Evolutionary conservation across 2,329 filamentous ascomycete species (phyloP).

Genomic region (Fusarium sp.): DNA sequence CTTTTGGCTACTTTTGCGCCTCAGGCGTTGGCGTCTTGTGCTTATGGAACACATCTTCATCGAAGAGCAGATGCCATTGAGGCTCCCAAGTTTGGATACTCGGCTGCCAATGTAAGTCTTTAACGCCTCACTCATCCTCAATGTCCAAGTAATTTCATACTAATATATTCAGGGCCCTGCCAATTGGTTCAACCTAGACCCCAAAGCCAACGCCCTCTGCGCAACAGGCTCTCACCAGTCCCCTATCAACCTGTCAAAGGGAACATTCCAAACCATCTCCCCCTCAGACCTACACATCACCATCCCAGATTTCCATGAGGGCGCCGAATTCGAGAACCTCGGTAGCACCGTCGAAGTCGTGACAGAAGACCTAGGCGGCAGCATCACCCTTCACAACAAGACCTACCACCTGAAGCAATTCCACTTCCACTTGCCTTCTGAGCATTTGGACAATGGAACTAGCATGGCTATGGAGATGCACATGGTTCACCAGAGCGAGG

Average conservation of each 20-base stretch:
- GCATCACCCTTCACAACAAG: conserved; percentile 53
- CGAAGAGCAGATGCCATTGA: conserved; percentile 48
- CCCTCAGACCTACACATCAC: conserved; percentile 49
- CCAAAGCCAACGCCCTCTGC: conserved; percentile 57
- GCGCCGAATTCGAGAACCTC: conserved; percentile 61
- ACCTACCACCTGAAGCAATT: conserved; percentile 63
- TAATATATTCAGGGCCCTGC: conserved; percentile 56
- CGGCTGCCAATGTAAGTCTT: conserved; percentile 49
- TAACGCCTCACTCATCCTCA: neutral
- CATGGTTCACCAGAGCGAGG: conserved; percentile 43
- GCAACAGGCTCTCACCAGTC: conserved; percentile 63
- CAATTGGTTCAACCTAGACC: conserved; percentile 61
- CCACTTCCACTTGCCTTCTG: conserved; percentile 70
- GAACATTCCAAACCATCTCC: conserved; percentile 43
- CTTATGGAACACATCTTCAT: conserved; percentile 53
- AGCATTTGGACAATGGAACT: conserved; percentile 62
- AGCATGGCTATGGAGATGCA: conserved; percentile 48
- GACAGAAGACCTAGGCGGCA: conserved; percentile 56
- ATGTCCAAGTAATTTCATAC: neutral
- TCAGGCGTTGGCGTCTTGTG: conserved; percentile 50
- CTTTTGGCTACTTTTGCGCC: conserved; percentile 34
- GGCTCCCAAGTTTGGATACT: conserved; percentile 54
- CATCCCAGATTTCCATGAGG: conserved; percentile 51
- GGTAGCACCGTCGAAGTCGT: conserved; percentile 63
- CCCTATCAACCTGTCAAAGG: conserved; percentile 62